Base-by-base conservation (phyloP, 352 stramenopile genomes). In the Phytophthora colocasiae region DNA sequence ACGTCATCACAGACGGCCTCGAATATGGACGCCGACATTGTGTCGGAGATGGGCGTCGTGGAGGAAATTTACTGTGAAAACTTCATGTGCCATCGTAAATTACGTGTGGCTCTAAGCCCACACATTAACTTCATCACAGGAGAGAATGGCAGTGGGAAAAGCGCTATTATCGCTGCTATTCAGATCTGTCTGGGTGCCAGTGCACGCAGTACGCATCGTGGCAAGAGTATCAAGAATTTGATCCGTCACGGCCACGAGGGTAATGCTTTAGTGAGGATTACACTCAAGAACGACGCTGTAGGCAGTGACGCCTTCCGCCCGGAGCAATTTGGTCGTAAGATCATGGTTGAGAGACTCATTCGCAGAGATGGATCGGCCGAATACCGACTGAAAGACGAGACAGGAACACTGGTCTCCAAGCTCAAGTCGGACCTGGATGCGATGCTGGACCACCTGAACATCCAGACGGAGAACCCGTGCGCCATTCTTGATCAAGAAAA, bases 401-500 rank as follows among this genome's bases (percentile, higher is more conserved):
- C 69, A 3, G 81, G 82, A 0, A 22, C 71, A 17, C 38, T 93
- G 24, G 83, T 93, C 17, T 96, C 87, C 2, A 87, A 95, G 57
- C 77, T 85, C n/a, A 98, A 98, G 69, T 88, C 84, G 15, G 94
- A 99, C 63, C 68, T 99, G 47, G 84, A 97, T 55, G 85, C 84
- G 14, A 97, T 99, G 83, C 73, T 99, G 24, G 96, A 99, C 71
- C 84, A 97, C 41, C 58, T 99, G 12, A 97, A 97, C 57, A 96
- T 97, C 44, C 87, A 98, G 77, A 97, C 98, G 26, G 96, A 99
- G 65, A 99, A 99, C 82, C 97, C 97, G 40, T 98, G 97, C 24
- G 95, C 95, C 10, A 96, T 99, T 32, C 70, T 99, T 39, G 96
- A 99, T 74, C 97, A 99, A 66, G 97, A 99, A 80, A 98, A 99